Evolutionary conservation across 2,329 filamentous ascomycete species (phyloP), one percentile per base, ranked within the genome.

Genomic region (Xylariaceae sp.): DNA sequence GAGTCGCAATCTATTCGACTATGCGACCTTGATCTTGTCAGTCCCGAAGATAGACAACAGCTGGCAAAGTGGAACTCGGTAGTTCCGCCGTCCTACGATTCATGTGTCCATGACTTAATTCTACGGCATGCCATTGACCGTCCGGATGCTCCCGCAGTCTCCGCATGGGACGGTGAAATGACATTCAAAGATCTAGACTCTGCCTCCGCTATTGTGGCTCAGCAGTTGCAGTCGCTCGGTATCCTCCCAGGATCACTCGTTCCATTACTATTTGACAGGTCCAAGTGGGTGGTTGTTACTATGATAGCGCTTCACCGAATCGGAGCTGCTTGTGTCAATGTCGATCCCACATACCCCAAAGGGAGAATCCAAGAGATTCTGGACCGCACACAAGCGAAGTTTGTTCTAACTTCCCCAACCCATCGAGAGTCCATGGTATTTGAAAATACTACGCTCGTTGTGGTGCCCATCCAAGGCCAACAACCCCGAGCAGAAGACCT

Each of bases 151-250:
- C 26, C 24, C 6, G 56, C 56, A 2, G 46, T 58, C 14, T 45
- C 4, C 17, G 44, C 51, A 29, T 55, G 56, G 56, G 56, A 59
- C 17, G 56, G 56, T 2, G 51, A 59, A 6, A 40, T 59, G 41
- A 60, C 53, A 19, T 60, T 43, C 33, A 12, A 28, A 16, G 37
- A 52, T 1, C 31, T 60, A 6, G 39, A 50, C 24, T 2, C 2
- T 21, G 21, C 37, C 6, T 53, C 53, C 6, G 19, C 36, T 3
- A 47, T 34, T 14, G 29, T 16, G 34, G 54, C n/a, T n/a, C n/a
- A n/a, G n/a, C 44, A 56, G 8, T 34, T 60, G 4, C 39, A 24
- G 16, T 40, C 45, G 11, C 28, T 34, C 12, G 52, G 47, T n/a
- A 29, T 56, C 2, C 31, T 14, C 14, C 5, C 49, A 33, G 36